A percentile compares a stretch with the other conserved stretches of the same genome.
Evolutionary conservation across 73 alveolate genomes (phyloP).

Genomic region (Symbiodinium natans): DNA sequence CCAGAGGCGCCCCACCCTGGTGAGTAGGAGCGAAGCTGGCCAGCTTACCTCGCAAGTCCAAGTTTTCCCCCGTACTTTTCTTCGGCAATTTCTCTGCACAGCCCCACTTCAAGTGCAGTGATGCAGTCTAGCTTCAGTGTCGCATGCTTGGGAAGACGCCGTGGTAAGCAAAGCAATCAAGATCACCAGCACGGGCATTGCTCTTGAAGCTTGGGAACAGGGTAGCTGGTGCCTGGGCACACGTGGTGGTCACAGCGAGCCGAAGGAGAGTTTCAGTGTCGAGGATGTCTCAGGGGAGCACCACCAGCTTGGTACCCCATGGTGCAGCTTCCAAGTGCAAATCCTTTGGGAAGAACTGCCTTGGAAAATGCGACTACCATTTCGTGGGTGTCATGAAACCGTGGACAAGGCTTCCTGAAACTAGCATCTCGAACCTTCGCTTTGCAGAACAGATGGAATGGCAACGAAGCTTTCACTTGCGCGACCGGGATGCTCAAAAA

Average conservation of each 20-base stretch:
- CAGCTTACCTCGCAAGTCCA: slow-evolving; percentile 24
- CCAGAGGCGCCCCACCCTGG: slow-evolving; percentile 81
- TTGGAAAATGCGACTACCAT: background rate
- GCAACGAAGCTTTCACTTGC: background rate
- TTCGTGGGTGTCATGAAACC: too few species aligned
- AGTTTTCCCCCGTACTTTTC: background rate
- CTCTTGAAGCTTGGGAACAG: slow-evolving; percentile 44
- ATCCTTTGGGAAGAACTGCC: slow-evolving; percentile 45
- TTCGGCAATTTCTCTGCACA: too few species aligned
- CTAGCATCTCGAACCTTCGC: too few species aligned
- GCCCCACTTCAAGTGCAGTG: background rate
- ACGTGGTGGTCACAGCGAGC: too few species aligned
- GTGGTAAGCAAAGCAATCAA: slow-evolving; percentile 81
- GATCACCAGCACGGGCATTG: slow-evolving; percentile 1
- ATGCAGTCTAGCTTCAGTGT: slow-evolving; percentile 2
- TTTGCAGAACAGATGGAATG: too few species aligned
- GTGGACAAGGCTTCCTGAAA: too few species aligned
- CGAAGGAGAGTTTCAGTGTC: too few species aligned
- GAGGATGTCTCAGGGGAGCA: background rate
- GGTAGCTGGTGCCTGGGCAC: slow-evolving; percentile 30
- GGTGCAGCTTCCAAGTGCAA: background rate
- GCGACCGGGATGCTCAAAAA: slow-evolving; percentile 15
- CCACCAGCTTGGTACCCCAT: slow-evolving; percentile 49
- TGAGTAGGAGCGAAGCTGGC: slow-evolving; percentile 40
- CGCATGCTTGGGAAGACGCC: slow-evolving; percentile 35